Percentiles rank a stretch among this genome's conserved stretches.
These are phyloP conservation scores for Cutaneotrichosporon spelunceum DNA, from an alignment of 1,284 basidiomycete species.

Conservation along the genomic window DNA sequence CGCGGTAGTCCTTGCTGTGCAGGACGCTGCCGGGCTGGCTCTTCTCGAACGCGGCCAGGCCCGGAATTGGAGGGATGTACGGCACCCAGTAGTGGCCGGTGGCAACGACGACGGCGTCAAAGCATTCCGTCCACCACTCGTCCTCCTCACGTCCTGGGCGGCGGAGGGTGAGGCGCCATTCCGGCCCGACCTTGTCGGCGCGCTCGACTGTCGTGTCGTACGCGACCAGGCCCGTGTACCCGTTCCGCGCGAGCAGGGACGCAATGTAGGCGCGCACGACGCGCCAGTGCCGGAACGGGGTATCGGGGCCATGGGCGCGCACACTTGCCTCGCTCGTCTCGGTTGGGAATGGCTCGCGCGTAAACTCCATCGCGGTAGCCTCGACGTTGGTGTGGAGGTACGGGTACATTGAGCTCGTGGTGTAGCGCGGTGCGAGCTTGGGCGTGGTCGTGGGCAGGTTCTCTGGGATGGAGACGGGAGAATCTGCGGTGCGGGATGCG, in stretches of 20 bases:
- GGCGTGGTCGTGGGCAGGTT: constrained; percentile 6
- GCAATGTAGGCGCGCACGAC: constrained; percentile 29
- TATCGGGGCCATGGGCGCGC: constrained; percentile 2
- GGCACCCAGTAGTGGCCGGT: constrained; percentile 56
- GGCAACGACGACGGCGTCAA: constrained; percentile 56
- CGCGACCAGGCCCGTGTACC: constrained; percentile 49
- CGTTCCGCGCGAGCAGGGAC: constrained; percentile 49
- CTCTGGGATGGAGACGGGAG: constrained; percentile 7
- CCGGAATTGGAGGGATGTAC: constrained; percentile 53
- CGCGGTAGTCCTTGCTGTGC: constrained; percentile 39
- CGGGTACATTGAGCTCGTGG: constrained; percentile 14
- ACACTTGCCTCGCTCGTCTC: not conserved
- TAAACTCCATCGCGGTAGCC: constrained; percentile 12
- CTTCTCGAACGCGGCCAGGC: constrained; percentile 51
- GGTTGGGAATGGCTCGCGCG: constrained; percentile 12
- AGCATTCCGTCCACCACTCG: constrained; percentile 44
- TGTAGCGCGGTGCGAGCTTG: constrained; percentile 1
- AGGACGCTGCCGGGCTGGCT: constrained; percentile 49
- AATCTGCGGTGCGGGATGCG: constrained; percentile 10
- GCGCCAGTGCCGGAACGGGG: constrained; percentile 17
- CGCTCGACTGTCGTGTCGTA: constrained; percentile 58
- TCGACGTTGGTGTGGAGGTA: constrained; percentile 20
- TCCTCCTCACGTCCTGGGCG: constrained; percentile 52
- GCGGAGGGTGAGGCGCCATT: constrained; percentile 34
- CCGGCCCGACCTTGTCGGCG: constrained; percentile 49